A percentile compares a stretch with the other conserved stretches of the same genome.
These are phyloP conservation scores for Boletus tylopilopsis DNA, from an alignment of 768 basidiomycete species.

Conservation along the genomic window DNA sequence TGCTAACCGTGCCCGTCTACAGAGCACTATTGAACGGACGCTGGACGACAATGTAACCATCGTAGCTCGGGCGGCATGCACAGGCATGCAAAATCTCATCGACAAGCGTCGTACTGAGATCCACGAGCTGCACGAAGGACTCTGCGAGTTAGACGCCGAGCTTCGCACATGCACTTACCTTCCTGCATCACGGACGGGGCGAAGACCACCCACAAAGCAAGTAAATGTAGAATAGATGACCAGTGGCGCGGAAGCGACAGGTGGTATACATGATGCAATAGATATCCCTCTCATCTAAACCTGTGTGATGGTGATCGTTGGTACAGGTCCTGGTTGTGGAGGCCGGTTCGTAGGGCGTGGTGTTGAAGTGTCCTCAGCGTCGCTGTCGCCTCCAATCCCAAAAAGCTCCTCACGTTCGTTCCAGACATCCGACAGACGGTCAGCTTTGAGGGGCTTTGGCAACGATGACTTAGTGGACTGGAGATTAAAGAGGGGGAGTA, in stretches of 20 bases:
- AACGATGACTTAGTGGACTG: constrained; percentile 19
- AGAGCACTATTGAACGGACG: constrained; percentile 46
- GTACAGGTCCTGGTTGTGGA: constrained; percentile 15
- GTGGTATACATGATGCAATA: constrained; percentile 29
- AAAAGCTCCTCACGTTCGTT: constrained; percentile 77
- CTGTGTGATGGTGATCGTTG: constrained; percentile 27
- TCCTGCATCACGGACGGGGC: constrained; percentile 7
- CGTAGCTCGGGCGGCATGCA: constrained; percentile 48
- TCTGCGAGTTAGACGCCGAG: constrained; percentile 38
- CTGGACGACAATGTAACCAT: constrained; percentile 51
- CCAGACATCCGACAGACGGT: constrained; percentile 63
- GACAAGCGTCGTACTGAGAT: constrained; percentile 44
- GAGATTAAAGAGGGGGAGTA: constrained; percentile 50
- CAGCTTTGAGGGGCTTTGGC: constrained; percentile 25
- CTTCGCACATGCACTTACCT: constrained; percentile 19
- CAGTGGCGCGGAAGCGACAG: constrained; percentile 1
- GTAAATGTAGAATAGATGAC: constrained; percentile 13
- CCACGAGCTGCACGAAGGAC: constrained; percentile 39
- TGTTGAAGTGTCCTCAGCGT: constrained; percentile 41
- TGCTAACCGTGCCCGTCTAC: constrained; percentile 1
- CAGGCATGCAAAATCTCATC: constrained; percentile 40
- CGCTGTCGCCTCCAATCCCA: constrained; percentile 61
- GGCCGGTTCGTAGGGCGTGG: background rate
- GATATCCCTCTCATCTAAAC: constrained; percentile 20
- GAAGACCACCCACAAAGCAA: background rate